Percentiles rank a stretch among this genome's conserved stretches.
Conservation (phyloP, 1,284 basidiomycete species). For the Puccinia novopanici region DNA sequence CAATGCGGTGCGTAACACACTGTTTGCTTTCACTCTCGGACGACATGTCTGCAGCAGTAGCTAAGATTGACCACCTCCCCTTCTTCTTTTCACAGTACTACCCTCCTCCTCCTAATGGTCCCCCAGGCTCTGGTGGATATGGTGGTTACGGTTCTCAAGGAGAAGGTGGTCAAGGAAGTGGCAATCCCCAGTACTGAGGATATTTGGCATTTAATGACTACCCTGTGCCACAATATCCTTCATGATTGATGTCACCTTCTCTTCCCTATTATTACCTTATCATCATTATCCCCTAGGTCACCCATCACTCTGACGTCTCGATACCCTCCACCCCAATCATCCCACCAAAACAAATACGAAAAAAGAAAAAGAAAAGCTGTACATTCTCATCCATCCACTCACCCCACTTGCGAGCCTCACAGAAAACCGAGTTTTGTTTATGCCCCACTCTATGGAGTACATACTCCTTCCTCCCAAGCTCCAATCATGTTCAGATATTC, state of each 20-base stretch:
- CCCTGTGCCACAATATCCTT: neutral
- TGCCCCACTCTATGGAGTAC: neutral
- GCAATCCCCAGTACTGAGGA: constrained; percentile 13
- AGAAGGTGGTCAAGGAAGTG: constrained; percentile 20
- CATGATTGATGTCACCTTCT: neutral
- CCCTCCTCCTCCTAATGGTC: constrained; percentile 24
- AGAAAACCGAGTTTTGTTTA: too few species aligned
- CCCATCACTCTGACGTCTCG: neutral
- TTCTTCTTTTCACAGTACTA: neutral
- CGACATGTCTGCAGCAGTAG: neutral
- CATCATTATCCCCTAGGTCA: neutral
- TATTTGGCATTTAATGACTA: neutral
- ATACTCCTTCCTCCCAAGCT: neutral
- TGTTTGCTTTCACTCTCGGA: neutral
- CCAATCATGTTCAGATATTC: neutral
- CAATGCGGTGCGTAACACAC: constrained; percentile 4
- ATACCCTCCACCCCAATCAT: neutral
- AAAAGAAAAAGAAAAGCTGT: neutral
- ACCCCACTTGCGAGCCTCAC: neutral
- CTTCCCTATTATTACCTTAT: neutral
- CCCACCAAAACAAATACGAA: too few species aligned
- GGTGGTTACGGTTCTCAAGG: constrained; percentile 25
- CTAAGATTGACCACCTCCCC: neutral
- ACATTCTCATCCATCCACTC: neutral
- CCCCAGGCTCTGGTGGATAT: constrained; percentile 29